A percentile compares a stretch with the other conserved stretches of the same genome.
phyloP scores from a whole-genome alignment of 1,284 basidiomycete species.

The Trichosporon ovoides region DNA sequence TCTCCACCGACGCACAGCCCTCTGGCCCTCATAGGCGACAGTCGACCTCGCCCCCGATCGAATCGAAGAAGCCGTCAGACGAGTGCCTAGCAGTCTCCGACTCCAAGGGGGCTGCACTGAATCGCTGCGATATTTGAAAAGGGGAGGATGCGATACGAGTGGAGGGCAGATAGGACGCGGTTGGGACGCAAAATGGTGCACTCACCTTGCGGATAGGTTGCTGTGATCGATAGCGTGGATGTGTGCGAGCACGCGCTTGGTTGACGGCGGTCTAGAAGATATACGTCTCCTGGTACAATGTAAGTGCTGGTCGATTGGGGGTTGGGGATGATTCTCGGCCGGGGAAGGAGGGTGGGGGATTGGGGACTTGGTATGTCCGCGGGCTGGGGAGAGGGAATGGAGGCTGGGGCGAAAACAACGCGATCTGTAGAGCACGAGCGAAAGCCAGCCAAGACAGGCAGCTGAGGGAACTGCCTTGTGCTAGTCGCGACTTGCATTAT shows the following conservation, averaged over 20 bases:
- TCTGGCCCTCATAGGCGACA: no score
- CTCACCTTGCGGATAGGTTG: neutral
- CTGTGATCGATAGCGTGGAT: neutral
- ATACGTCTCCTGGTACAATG: neutral
- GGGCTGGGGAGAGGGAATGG: neutral
- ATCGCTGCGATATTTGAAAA: no score
- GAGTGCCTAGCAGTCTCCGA: no score
- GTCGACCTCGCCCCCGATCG: no score
- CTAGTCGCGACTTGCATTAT: neutral
- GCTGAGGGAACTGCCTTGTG: neutral
- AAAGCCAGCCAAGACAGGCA: neutral
- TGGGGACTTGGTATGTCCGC: constrained; percentile 1
- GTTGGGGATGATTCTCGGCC: neutral
- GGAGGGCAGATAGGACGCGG: neutral
- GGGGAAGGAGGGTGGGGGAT: constrained; percentile 1
- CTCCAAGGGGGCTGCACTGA: no score
- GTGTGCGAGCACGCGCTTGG: neutral
- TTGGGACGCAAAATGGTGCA: neutral
- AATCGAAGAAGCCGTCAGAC: no score
- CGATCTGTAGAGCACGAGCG: no score
- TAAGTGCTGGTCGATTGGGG: neutral
- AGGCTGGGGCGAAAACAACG: neutral
- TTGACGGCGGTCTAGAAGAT: neutral
- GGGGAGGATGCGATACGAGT: neutral
- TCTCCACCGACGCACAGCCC: constrained; percentile 1